Percentiles rank a stretch among this genome's conserved stretches.
Evolutionary conservation across 2,329 filamentous ascomycete genomes (phyloP).

Genomic region (Aspergillus alliaceus): DNA sequence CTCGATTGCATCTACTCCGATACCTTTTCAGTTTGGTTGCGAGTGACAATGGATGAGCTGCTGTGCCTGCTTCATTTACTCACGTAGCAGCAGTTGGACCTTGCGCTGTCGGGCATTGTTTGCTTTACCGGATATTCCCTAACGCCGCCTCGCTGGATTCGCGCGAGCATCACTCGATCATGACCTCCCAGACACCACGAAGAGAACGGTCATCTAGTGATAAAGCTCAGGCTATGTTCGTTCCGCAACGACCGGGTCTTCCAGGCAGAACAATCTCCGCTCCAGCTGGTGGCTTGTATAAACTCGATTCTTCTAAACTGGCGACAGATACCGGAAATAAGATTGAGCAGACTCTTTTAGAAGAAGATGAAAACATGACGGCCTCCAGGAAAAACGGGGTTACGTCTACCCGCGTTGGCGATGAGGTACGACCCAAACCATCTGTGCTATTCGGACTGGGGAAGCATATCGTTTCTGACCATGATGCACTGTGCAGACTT

Average conservation of each 20-base stretch:
- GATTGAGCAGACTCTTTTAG: constrained; percentile 25
- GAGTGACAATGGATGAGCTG: constrained; percentile 36
- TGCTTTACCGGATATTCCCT: constrained; percentile 17
- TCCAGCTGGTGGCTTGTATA: constrained; percentile 30
- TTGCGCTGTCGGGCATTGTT: constrained; percentile 23
- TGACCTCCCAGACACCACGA: constrained; percentile 29
- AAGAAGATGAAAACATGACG: constrained; percentile 29
- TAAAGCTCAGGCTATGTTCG: constrained; percentile 24
- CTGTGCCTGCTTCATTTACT: constrained; percentile 25
- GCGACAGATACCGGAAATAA: constrained; percentile 19
- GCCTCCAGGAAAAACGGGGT: constrained; percentile 15
- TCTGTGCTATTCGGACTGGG: not conserved
- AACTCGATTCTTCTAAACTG: constrained; percentile 23
- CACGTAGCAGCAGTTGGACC: constrained; percentile 27
- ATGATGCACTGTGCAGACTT: constrained; percentile 17
- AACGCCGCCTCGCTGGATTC: constrained; percentile 12
- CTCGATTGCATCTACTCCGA: constrained; percentile 6
- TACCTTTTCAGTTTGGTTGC: constrained; percentile 12
- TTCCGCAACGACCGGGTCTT: constrained; percentile 32
- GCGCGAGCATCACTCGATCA: constrained; percentile 14
- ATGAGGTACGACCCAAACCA: constrained; percentile 27
- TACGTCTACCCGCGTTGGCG: constrained; percentile 13
- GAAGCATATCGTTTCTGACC: constrained; percentile 8
- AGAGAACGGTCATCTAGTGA: constrained; percentile 36
- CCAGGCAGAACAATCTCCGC: constrained; percentile 37